These are phyloP conservation scores for Xerocomus nothofagi DNA, from an alignment of 1,284 basidiomycete species.

Conservation along the genomic window DNA sequence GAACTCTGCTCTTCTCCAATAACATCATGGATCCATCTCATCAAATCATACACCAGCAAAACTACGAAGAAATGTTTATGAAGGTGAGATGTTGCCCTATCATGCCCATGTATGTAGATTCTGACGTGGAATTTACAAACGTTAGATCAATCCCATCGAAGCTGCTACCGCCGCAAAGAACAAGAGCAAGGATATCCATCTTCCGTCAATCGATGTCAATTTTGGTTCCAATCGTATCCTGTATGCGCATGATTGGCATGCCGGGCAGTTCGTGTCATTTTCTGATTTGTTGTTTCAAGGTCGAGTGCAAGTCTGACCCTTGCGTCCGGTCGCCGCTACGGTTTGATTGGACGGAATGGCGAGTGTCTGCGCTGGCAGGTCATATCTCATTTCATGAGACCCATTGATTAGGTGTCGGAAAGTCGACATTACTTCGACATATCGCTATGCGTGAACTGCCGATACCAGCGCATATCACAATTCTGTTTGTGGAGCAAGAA, in stretches of 20 bases:
- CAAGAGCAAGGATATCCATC: slow-evolving; percentile 96
- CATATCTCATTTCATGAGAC: not conserved
- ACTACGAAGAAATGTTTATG: slow-evolving; percentile 99
- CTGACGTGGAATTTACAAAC: not conserved
- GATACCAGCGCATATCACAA: slow-evolving; percentile 91
- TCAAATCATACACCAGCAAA: slow-evolving; percentile 57
- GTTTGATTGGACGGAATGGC: slow-evolving; percentile 83
- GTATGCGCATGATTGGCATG: slow-evolving; percentile 43
- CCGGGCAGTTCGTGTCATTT: slow-evolving; percentile 6
- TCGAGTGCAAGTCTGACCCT: slow-evolving; percentile 86
- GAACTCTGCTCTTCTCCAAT: slow-evolving; percentile 14
- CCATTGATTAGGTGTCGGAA: slow-evolving; percentile 76
- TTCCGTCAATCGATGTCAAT: slow-evolving; percentile 94
- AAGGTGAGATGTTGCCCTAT: slow-evolving; percentile 49
- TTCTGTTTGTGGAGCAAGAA: slow-evolving; percentile 98
- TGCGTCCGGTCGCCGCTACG: slow-evolving; percentile 87
- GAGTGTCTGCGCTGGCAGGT: slow-evolving; percentile 5
- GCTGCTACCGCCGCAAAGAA: slow-evolving; percentile 78
- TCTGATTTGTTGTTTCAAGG: slow-evolving; percentile 37
- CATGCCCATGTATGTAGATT: not conserved
- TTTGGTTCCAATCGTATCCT: slow-evolving; percentile 94
- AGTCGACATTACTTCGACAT: slow-evolving; percentile 95
- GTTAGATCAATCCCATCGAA: slow-evolving; percentile 93
- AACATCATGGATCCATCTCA: slow-evolving; percentile 4
- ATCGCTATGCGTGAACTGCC: slow-evolving; percentile 95